Evolutionary conservation across 2,329 filamentous ascomycete genomes (phyloP).

Genomic region (Aspergillus latus): DNA sequence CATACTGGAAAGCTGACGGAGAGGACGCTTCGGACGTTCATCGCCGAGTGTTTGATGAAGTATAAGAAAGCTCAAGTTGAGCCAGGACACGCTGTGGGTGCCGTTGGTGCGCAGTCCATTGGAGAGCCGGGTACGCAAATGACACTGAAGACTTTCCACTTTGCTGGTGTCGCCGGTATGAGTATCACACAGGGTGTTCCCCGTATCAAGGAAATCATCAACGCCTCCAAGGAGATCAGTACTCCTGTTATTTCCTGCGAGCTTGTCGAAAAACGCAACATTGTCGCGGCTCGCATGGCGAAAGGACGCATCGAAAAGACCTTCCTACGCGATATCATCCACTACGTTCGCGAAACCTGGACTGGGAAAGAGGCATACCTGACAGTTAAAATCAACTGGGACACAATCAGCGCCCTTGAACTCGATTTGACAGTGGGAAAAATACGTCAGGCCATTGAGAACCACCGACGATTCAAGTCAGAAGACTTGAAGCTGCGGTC

Average conservation of each 20-base stretch:
- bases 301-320: conserved; percentile 96
- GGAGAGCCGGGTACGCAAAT: conserved; percentile 98
- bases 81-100: conserved; percentile 92
- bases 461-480: conserved; percentile 72
- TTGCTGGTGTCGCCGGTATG: conserved; percentile 99
- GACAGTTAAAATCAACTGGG: conserved; percentile 76
- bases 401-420: conserved; percentile 75
- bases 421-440: conserved; percentile 73
- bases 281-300: conserved; percentile 82
- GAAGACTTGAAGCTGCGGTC: conserved; percentile 63
- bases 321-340: conserved; percentile 76
- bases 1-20: conserved; percentile 81
- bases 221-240: conserved; percentile 89
- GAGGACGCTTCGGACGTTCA: conserved; percentile 71
- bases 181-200: conserved; percentile 99
- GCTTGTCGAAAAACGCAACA: conserved; percentile 70
- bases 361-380: conserved; percentile 73
- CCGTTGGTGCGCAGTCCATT: conserved; percentile 95
- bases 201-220: conserved; percentile 99
- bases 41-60: conserved; percentile 80
- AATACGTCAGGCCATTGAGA: conserved; percentile 74
- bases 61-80: conserved; percentile 90
- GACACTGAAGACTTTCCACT: conserved; percentile 99
- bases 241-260: conserved; percentile 91
- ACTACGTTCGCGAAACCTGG: conserved; percentile 86